phyloP scores from a whole-genome alignment of 306 rosid species.

The Vigna angularis region DNA sequence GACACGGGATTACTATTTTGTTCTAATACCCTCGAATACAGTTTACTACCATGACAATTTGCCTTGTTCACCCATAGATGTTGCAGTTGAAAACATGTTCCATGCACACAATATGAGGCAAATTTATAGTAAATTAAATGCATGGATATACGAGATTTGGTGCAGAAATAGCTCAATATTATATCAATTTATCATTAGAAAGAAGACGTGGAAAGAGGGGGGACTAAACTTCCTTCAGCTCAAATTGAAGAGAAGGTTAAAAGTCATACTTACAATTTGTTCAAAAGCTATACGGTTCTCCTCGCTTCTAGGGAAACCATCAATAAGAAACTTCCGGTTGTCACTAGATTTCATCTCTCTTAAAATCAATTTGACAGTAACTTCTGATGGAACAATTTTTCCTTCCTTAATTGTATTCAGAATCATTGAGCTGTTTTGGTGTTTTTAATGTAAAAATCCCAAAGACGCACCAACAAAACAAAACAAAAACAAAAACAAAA shows the following conservation, averaged over 20 bases:
- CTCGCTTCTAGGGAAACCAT: conserved; percentile 93
- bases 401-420: conserved; percentile 78
- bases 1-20: conserved; percentile 19
- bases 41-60: not conserved
- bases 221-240: conserved; percentile 13
- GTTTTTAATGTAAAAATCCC: conserved; percentile 40
- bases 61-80: not conserved
- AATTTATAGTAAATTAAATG: conserved; percentile 13
- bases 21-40: conserved; percentile 5
- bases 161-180: conserved; percentile 34
- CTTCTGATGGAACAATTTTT: conserved; percentile 87
- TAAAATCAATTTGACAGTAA: conserved; percentile 76
- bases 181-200: conserved; percentile 32
- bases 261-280: conserved; percentile 68
- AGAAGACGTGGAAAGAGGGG: conserved; percentile 6
- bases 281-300: conserved; percentile 90
- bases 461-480: conserved; percentile 23
- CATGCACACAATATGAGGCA: conserved; percentile 26
- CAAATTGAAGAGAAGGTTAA: conserved; percentile 30
- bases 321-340: conserved; percentile 75
- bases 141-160: not conserved
- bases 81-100: conserved; percentile 26
- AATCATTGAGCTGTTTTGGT: conserved; percentile 76
- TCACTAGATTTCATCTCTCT: conserved; percentile 82
- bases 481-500: conserved; percentile 20